A percentile compares a stretch with the other conserved stretches of the same genome.
Conservation (phyloP, 2,329 filamentous ascomycete species). For the Lecanicillium sp. region DNA sequence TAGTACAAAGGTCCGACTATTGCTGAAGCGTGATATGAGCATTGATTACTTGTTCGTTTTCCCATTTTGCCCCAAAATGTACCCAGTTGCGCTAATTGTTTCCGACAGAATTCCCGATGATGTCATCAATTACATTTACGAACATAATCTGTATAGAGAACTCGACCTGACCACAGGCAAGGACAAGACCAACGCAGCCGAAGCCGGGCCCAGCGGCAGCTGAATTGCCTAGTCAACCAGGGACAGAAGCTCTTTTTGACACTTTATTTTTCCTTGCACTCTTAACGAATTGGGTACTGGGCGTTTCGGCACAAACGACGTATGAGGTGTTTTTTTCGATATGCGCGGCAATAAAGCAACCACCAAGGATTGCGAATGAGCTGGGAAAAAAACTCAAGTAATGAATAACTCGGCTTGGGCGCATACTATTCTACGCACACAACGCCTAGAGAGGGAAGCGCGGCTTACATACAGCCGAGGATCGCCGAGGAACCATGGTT, state of each 20-base stretch:
- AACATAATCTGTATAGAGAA: slow-evolving; percentile 58
- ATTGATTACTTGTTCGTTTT: slow-evolving; percentile 54
- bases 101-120: slow-evolving; percentile 48
- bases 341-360: no score
- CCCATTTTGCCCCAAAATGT: background rate
- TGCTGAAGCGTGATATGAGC: slow-evolving; percentile 72
- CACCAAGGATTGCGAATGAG: no score
- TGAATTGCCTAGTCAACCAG: no score
- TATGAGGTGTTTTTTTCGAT: no score
- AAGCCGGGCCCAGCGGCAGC: slow-evolving; percentile 18
- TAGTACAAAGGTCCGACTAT: slow-evolving; percentile 73
- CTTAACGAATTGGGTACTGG: no score
- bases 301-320: no score
- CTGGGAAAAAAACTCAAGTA: no score
- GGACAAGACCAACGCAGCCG: slow-evolving; percentile 14
- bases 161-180: slow-evolving; percentile 19
- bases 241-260: background rate
- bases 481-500: no score
- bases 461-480: no score
- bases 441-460: no score
- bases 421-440: no score
- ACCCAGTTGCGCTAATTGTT: slow-evolving; percentile 1
- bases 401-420: no score
- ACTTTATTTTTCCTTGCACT: background rate
- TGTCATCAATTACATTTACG: slow-evolving; percentile 67